phyloP scores from a whole-genome alignment of 768 basidiomycete species.

The Erythrobasidium yunnanense region DNA sequence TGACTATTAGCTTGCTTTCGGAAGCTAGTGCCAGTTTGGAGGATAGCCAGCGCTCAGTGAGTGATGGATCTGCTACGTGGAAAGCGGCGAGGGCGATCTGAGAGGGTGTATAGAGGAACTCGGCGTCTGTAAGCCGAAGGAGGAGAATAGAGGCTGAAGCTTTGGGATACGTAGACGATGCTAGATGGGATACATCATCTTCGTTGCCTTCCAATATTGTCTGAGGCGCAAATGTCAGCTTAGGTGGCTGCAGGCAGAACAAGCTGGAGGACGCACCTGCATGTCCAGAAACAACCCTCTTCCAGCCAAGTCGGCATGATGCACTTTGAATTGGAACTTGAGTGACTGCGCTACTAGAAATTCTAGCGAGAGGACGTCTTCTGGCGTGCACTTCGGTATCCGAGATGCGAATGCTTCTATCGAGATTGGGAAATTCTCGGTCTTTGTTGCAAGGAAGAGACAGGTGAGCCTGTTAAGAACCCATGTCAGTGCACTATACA shows the following conservation, averaged over 20 bases:
- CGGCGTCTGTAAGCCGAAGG: conserved; percentile 81
- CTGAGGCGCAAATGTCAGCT: background rate
- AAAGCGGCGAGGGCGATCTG: conserved; percentile 81
- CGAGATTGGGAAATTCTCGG: conserved; percentile 85
- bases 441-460: conserved; percentile 89
- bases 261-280: conserved; percentile 57
- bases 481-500: too few relatives aligned
- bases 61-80: conserved; percentile 53
- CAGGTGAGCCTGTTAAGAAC: conserved; percentile 73
- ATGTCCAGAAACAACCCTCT: conserved; percentile 83
- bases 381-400: conserved; percentile 61
- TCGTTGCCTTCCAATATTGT: background rate
- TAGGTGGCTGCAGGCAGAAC: too few relatives aligned
- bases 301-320: conserved; percentile 77
- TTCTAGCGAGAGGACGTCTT: conserved; percentile 84
- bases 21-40: conserved; percentile 18
- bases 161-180: conserved; percentile 48
- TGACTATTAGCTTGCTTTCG: conserved; percentile 16
- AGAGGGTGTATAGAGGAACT: conserved; percentile 81
- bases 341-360: conserved; percentile 92
- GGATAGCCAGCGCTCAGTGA: conserved; percentile 54
- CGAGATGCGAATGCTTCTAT: conserved; percentile 71
- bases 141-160: conserved; percentile 59
- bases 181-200: conserved; percentile 3
- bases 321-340: conserved; percentile 83